Conservation (phyloP, 2,329 filamentous ascomycete species). For the Camptophora hylomeconis region DNA sequence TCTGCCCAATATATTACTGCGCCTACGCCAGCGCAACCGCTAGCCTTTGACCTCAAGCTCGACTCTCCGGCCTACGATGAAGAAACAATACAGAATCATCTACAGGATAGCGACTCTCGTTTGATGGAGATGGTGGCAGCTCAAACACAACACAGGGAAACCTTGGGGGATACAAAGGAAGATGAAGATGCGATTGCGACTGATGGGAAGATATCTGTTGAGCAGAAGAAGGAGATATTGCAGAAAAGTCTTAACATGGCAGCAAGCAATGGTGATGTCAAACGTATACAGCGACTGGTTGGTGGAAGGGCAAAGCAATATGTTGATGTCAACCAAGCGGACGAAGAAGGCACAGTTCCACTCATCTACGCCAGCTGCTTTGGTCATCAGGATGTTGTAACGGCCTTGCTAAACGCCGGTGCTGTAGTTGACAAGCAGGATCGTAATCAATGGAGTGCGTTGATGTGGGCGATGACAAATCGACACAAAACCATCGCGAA, state of each 20-base stretch:
- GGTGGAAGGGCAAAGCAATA: conserved; percentile 59
- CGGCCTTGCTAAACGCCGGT: conserved; percentile 69
- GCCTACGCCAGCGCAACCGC: conserved; percentile 68
- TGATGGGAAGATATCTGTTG: conserved; percentile 58
- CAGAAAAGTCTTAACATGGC: conserved; percentile 90
- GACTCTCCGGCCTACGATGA: conserved; percentile 66
- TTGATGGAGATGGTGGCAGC: conserved; percentile 93
- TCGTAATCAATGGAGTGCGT: conserved; percentile 88
- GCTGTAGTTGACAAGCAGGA: conserved; percentile 88
- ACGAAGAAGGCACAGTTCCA: conserved; percentile 92
- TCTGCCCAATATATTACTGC: conserved; percentile 91
- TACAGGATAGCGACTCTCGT: conserved; percentile 70
- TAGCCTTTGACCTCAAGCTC: conserved; percentile 74
- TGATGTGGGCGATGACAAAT: conserved; percentile 99
- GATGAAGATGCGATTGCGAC: conserved; percentile 69
- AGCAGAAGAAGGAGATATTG: conserved; percentile 67
- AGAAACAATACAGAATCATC: conserved; percentile 40
- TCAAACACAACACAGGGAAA: conserved; percentile 70
- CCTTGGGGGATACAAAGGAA: conserved; percentile 45
- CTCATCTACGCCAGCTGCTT: conserved; percentile 98
- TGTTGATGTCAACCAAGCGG: conserved; percentile 73
- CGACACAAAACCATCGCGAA: conserved; percentile 93
- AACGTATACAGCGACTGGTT: conserved; percentile 64
- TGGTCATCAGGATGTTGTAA: conserved; percentile 81
- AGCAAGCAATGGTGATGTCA: conserved; percentile 86